Base-by-base conservation (phyloP, 805 yeast genomes). In the Metschnikowia peoriensis region DNA sequence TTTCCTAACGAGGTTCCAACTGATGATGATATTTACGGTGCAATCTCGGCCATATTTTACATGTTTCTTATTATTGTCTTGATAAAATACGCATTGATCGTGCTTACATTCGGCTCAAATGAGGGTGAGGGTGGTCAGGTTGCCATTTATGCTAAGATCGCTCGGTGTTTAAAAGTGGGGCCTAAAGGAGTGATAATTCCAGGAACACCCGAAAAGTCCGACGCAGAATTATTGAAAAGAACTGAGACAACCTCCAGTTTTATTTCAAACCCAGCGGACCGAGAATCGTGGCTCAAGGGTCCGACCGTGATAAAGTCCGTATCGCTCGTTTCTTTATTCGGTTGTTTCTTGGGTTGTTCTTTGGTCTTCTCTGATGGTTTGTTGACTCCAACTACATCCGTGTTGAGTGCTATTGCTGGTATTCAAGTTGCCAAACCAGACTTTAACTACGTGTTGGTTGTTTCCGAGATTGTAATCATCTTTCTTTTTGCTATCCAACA, bases 101-200 rank as follows among this genome's bases (percentile, higher is more conserved):
- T 82, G 9, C 68, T 82, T 45, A 57, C 61, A 16, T 61, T 72
- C 43, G 87, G 85, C 12, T 82, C 84, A 9, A 80, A 82, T 62
- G 74, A 79, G 44, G 84, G 83, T 44, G 85, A 82, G 61, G 86
- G 87, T 55, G 86, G 87, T 1, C 85, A 81, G 54, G 77, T 83
- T 35, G 86, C 87, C n/a, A 76, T 83, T 41, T 83, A 82, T 57
- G 79, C 85, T 22, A 81, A 81, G 60, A 73, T 81, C 35, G 83
- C 85, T 6, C 68, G 82, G 40, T 67, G 69, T 38, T 64, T 81
- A 55, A 73, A 72, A 38, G 67, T 80, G 46, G 82, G 80, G 12
- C 80, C 79, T 2, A 66, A 62, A 41, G 79, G 81, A 28, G 79
- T 76, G 4, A 60, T 61, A 29, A 70, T 78, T 15, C 78, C 78